phyloP scores from a whole-genome alignment of 2,329 filamentous ascomycete genomes.

The Tricladium varicosporioides region DNA sequence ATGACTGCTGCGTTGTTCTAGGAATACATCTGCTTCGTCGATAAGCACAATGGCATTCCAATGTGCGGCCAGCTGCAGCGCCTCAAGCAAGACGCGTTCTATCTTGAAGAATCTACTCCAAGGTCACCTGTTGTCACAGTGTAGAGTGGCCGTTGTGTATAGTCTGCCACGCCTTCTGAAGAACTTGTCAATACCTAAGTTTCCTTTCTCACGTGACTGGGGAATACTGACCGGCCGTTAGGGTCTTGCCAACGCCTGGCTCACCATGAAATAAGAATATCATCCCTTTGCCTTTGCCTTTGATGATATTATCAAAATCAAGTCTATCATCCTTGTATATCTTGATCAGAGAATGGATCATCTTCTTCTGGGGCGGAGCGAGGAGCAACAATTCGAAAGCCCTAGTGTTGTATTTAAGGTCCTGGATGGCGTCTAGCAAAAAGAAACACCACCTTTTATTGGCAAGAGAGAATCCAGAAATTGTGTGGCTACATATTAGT shows the following conservation, averaged over 20 bases:
- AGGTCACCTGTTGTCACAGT: too few relatives aligned
- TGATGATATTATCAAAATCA: slow-evolving; percentile 30
- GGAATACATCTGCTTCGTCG: slow-evolving; percentile 67
- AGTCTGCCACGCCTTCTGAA: slow-evolving; percentile 38
- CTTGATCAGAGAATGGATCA: slow-evolving; percentile 27
- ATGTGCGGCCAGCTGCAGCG: slow-evolving; percentile 55
- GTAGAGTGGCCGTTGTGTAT: slow-evolving; percentile 19
- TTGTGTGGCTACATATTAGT: slow-evolving; percentile 1
- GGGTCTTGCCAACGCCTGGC: slow-evolving; percentile 19
- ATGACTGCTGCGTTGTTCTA: slow-evolving; percentile 15
- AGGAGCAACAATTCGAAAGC: neutral
- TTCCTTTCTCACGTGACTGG: too few relatives aligned
- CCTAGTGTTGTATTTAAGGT: neutral
- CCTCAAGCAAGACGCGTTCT: neutral
- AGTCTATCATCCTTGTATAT: slow-evolving; percentile 18
- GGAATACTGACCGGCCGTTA: slow-evolving; percentile 39
- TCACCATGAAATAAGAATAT: slow-evolving; percentile 19
- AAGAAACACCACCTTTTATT: slow-evolving; percentile 36
- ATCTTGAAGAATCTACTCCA: too few relatives aligned
- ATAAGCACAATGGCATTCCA: slow-evolving; percentile 72
- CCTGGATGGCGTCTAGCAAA: slow-evolving; percentile 41
- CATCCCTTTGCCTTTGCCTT: slow-evolving; percentile 22
- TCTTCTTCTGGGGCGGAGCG: slow-evolving; percentile 20
- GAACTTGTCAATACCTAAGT: neutral
- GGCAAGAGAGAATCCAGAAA: slow-evolving; percentile 2